Base-by-base conservation (phyloP, 345 rosid genomes). In the Eucalyptus marginata region DNA sequence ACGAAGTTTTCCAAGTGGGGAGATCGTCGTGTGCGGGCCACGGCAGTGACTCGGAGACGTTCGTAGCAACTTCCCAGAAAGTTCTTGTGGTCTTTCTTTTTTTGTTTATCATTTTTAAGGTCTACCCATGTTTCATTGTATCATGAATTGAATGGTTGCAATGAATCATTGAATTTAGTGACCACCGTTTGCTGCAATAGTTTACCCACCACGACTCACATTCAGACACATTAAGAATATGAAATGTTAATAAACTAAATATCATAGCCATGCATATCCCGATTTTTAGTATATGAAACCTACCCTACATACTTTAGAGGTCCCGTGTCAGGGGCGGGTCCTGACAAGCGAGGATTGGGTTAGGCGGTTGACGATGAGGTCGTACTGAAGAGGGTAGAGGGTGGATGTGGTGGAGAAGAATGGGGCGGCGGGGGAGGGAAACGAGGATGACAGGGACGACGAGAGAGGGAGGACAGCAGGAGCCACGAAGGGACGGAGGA, bases 361-460 rank as follows among this genome's bases (percentile, higher is more conserved):
- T 8, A 98, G 99, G 86, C 93, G 95, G 91, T 86, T 93, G 93
- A 95, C 91, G 89, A 97, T 95, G 95, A 97, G 91, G 86, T 96
- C 98, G 91, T 95, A 95, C 89, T 95, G 98, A 86, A 95, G 95
- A 51, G 98, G 99, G 93, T 91, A 94, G 7, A 95, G 97, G 15
- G 99, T 95, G 40, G 97, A 93, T 43, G 94, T 90, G 33, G 93
- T 92, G 90, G 97, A 96, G 88, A 95, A 93, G 90, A 88, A 4
- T 80, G 13, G 25, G 81, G 13, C 56, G 9, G 86, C 52, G 56
- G 7, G 7, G 7, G 87, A 3, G 92, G 89, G 49, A 85, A 49
- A 16, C 5, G 89, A 13, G 90, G 90, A 33, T 4, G 56, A 52
- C 56, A 9, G 56, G 56, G 20, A 52, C 87, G 49, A 29, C 91